Conservation (phyloP, 495 filamentous ascomycete genomes). For the Polyplosphaeria fusca region DNA sequence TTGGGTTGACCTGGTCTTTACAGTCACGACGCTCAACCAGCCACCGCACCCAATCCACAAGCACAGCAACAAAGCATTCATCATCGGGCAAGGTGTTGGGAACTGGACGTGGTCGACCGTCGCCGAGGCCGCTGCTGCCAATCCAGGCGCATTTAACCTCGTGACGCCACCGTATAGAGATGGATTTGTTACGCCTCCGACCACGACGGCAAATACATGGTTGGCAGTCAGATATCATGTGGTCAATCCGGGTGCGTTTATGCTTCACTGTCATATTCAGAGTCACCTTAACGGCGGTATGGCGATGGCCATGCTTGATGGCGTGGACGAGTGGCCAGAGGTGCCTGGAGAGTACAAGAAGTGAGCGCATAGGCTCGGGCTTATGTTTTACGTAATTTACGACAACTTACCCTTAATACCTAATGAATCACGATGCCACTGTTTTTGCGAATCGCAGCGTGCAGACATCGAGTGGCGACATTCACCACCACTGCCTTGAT, state of each 20-base stretch:
- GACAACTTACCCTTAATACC: too few species aligned
- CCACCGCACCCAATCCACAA: constrained; percentile 60
- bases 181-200: constrained; percentile 46
- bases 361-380: too few species aligned
- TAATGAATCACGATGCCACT: too few species aligned
- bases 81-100: constrained; percentile 52
- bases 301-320: constrained; percentile 55
- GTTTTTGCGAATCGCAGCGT: too few species aligned
- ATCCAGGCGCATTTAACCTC: constrained; percentile 54
- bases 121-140: constrained; percentile 48
- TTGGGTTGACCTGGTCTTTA: constrained; percentile 58
- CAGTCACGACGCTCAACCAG: constrained; percentile 43
- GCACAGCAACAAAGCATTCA: constrained; percentile 58
- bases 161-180: constrained; percentile 53
- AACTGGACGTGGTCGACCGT: constrained; percentile 52
- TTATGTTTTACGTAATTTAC: too few species aligned
- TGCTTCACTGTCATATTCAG: constrained; percentile 62
- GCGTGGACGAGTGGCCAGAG: constrained; percentile 54
- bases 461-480: too few species aligned
- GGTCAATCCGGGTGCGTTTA: constrained; percentile 55
- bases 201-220: constrained; percentile 46
- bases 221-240: constrained; percentile 57
- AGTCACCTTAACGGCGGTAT: constrained; percentile 57
- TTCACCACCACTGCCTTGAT: too few species aligned
- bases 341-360: constrained; percentile 34